Evolutionary conservation across 306 rosid genomes (phyloP), one percentile per base, ranked within the genome.

Genomic region (Phaseolus lunatus): DNA sequence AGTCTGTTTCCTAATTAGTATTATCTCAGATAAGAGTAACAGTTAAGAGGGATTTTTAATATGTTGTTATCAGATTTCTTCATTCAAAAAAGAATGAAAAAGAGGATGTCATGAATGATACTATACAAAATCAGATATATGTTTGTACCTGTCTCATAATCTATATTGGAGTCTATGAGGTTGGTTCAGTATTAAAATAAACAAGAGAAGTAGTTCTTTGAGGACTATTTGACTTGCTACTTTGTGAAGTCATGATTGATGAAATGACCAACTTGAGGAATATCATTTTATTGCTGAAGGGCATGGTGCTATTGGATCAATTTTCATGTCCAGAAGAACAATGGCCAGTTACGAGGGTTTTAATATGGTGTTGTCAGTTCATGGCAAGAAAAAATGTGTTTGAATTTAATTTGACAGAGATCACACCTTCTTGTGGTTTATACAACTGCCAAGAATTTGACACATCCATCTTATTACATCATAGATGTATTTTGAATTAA

Each of bases 211-310:
- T 56, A 66, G 59, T 56, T 57, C 11, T 27, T 56, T 33, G 29
- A 23, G 43, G 70, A 26, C 20, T 4, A 67, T 61, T 74, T 58
- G 47, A 57, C 33, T 67, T 73, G 59, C 35, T 35, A 48, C 35
- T 61, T 62, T 47, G 33, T 79, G 0, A 61, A 5, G 70, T 71
- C 73, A 48, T 61, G 71, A 45, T 23, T 62, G 71, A 62, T 48
- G 50, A 31, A 43, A 8, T 48, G 44, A 15, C 56, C 68, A 56
- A 67, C 4, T 56, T 54, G 47, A 68, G 61, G 61, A 39, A 26
- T 57, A 79, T 70, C 24, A 57, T 26, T n/a, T n/a, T n/a, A n/a
- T n/a, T n/a, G n/a, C n/a, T n/a, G n/a, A n/a, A n/a, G n/a, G n/a
- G n/a, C n/a, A n/a, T n/a, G 19, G 11, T 59, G 44, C 33, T 33